Evolutionary conservation across 1,284 basidiomycete genomes (phyloP).

Genomic region (Ceratobasidium sp.): DNA sequence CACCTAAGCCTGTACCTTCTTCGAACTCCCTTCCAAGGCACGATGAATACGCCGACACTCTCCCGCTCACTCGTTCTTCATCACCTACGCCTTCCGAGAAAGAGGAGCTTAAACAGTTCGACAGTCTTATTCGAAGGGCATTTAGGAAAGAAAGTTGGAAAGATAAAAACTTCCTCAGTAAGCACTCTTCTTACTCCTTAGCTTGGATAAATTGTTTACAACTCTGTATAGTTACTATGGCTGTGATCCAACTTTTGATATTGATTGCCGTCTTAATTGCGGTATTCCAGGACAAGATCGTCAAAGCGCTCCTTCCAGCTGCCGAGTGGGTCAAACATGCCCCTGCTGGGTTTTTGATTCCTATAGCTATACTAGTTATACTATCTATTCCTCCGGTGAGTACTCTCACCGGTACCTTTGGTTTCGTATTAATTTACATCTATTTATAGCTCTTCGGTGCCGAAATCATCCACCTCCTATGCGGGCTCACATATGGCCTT

Average conservation of each 20-base stretch:
- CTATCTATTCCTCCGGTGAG: slow-evolving; percentile 41
- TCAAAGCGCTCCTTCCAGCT: slow-evolving; percentile 19
- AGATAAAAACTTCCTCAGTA: slow-evolving; percentile 23
- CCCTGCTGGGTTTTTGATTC: slow-evolving; percentile 22
- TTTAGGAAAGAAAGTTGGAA: slow-evolving; percentile 39
- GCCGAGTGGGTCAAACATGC: slow-evolving; percentile 19
- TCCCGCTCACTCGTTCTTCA: background rate
- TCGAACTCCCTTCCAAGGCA: slow-evolving; percentile 12
- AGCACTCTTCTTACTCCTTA: background rate
- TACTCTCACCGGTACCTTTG: background rate
- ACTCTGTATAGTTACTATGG: slow-evolving; percentile 16
- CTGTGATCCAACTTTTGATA: background rate
- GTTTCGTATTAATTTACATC: background rate
- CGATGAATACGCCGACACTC: slow-evolving; percentile 8
- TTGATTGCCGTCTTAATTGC: slow-evolving; percentile 11
- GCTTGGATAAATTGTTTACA: no score
- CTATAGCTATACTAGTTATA: slow-evolving; percentile 10
- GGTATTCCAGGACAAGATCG: slow-evolving; percentile 17
- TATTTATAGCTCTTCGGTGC: slow-evolving; percentile 35
- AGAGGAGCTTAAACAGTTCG: slow-evolving; percentile 32
- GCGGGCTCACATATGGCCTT: slow-evolving; percentile 29
- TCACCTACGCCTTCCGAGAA: slow-evolving; percentile 41
- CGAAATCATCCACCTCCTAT: slow-evolving; percentile 38
- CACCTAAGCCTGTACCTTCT: slow-evolving; percentile 10
- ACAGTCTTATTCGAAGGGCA: background rate